Evolutionary conservation across 805 yeast species (phyloP), one percentile per base, ranked within the genome.

Genomic region (Lipomyces starkeyi): DNA sequence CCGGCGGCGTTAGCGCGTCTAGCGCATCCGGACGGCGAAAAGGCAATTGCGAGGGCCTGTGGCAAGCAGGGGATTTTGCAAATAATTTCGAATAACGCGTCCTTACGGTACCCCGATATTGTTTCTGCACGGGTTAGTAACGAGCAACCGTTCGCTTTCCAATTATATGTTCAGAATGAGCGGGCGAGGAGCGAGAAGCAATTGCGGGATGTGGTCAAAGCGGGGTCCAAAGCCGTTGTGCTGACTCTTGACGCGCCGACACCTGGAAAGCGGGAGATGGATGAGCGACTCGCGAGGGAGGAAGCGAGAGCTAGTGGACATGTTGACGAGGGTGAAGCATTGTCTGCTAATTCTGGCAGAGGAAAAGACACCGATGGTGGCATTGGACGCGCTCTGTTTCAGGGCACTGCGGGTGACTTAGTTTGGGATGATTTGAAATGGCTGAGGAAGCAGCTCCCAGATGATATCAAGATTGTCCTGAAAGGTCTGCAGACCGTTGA

Each of bases 241-340:
- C 79, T 85, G 62, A 85, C 87, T 6, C 86, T 84, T 13, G 87
- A 85, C 71, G 80, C 84, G n/a, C 84, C 86, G 1, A 80, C 80
- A 57, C 77, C 85, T 60, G 87, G 88, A 4, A 78, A 83, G 49
- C 77, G 88, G 58, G 87, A 85, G 69, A 81, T 82, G 68, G 86
- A 83, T 66, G 79, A 78, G 74, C 75, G 85, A 60, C 76, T 78
- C 66, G 80, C 64, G 9, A 35, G 67, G 13, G 64, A 62, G 52
- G 71, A 68, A 52, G 71, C 70, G 20, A 64, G 69, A 25, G 64
- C 35, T 77, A 62, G 73, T 74, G 71, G 68, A 6, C 20, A 55
- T 8, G 61, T 22, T 3, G 63, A 58, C 22, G 66, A 37, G 20
- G 63, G 62, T 14, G 68, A 49, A 34, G 65, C 69, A 8, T 35